Percentiles rank a stretch among this genome's conserved stretches.
Conservation (phyloP, 768 basidiomycete genomes). For the Gymnopilus dilepis region DNA sequence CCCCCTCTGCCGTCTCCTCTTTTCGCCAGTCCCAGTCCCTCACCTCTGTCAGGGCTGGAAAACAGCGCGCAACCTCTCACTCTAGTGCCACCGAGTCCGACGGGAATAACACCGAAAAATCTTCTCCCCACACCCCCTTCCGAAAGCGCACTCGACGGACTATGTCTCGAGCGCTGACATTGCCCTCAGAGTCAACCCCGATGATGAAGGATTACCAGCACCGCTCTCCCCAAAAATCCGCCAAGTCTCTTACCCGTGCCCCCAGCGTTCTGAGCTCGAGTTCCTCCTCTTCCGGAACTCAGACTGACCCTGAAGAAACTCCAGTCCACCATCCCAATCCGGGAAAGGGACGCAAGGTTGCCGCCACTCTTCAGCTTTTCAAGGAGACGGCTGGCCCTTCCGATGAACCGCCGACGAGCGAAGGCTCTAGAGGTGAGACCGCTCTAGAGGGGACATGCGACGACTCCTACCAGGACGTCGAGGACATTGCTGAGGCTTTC, state of each 20-base stretch:
- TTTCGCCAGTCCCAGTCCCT: slow-evolving; percentile 36
- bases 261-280: slow-evolving; percentile 38
- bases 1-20: slow-evolving; percentile 16
- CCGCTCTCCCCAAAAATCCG: slow-evolving; percentile 36
- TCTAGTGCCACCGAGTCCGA: slow-evolving; percentile 48
- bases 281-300: slow-evolving; percentile 39
- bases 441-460: slow-evolving; percentile 33
- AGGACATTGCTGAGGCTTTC: slow-evolving; percentile 71
- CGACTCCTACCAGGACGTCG: slow-evolving; percentile 46
- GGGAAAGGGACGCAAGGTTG: slow-evolving; percentile 82
- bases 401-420: slow-evolving; percentile 36
- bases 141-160: slow-evolving; percentile 35
- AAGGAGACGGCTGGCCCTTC: slow-evolving; percentile 65
- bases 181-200: slow-evolving; percentile 38
- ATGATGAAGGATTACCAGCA: slow-evolving; percentile 27
- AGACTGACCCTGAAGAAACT: slow-evolving; percentile 36
- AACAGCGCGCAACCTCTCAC: slow-evolving; percentile 26
- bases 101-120: slow-evolving; percentile 49
- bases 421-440: slow-evolving; percentile 37
- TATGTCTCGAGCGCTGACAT: slow-evolving; percentile 43
- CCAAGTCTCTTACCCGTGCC: slow-evolving; percentile 39
- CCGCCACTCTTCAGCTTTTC: slow-evolving; percentile 81
- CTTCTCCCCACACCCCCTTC: slow-evolving; percentile 32
- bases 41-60: slow-evolving; percentile 28
- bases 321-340: slow-evolving; percentile 35